Conservation (phyloP, 2,329 filamentous ascomycete species). For the Xylaria sp. region DNA sequence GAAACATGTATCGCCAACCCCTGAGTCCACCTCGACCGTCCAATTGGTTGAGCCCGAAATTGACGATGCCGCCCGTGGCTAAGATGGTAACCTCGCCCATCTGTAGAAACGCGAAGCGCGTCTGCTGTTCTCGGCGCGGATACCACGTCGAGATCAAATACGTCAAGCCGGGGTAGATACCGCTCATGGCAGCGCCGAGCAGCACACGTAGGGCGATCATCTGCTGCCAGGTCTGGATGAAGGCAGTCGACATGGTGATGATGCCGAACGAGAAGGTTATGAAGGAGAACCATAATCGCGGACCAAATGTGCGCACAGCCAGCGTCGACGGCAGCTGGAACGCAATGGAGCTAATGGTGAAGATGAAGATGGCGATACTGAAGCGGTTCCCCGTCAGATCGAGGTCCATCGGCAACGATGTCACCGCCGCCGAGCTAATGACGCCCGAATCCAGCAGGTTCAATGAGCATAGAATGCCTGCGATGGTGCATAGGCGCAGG, state of each 20-base stretch:
- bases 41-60: slow-evolving; percentile 74
- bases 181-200: slow-evolving; percentile 71
- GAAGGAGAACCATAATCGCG: slow-evolving; percentile 71
- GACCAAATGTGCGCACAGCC: slow-evolving; percentile 72
- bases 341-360: slow-evolving; percentile 74
- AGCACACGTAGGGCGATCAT: slow-evolving; percentile 76
- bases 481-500: slow-evolving; percentile 75
- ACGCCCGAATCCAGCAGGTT: slow-evolving; percentile 77
- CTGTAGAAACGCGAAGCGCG: slow-evolving; percentile 73
- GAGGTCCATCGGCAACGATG: slow-evolving; percentile 73
- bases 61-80: slow-evolving; percentile 73
- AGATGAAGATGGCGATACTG: slow-evolving; percentile 78
- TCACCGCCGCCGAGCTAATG: slow-evolving; percentile 75
- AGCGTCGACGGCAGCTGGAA: slow-evolving; percentile 77
- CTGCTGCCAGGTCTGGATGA: slow-evolving; percentile 73
- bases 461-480: slow-evolving; percentile 75
- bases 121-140: slow-evolving; percentile 71
- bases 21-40: slow-evolving; percentile 65
- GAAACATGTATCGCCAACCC: slow-evolving; percentile 77
- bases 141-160: slow-evolving; percentile 70
- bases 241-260: slow-evolving; percentile 75
- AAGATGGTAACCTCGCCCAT: slow-evolving; percentile 73
- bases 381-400: slow-evolving; percentile 73
- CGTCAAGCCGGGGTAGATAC: slow-evolving; percentile 63
- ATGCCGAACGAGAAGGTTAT: slow-evolving; percentile 71